Conservation (phyloP, 768 basidiomycete species). For the Kwoniella sp. region DNA sequence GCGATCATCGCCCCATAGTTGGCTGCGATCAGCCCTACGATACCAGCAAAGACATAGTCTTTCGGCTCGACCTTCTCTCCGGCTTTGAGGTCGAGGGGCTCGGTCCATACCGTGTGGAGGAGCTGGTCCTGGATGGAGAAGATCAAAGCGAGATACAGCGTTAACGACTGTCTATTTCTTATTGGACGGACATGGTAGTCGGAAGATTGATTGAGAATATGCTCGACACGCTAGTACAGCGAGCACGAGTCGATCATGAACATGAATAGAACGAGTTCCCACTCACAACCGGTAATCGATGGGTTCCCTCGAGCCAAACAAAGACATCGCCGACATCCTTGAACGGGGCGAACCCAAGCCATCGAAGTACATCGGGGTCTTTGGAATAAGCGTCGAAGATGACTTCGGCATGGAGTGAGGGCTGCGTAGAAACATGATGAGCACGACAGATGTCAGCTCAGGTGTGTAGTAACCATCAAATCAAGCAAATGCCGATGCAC, state of each 20-base stretch:
- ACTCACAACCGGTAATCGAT: conserved; percentile 22
- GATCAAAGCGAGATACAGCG: background rate
- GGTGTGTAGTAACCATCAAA: too few relatives aligned
- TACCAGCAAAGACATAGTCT: conserved; percentile 39
- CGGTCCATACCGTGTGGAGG: conserved; percentile 37
- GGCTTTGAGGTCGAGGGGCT: conserved; percentile 10
- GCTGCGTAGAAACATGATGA: conserved; percentile 15
- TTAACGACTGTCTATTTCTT: too few relatives aligned
- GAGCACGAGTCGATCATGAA: too few relatives aligned
- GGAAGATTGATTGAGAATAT: background rate
- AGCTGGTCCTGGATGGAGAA: conserved; percentile 23
- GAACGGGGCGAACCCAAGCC: conserved; percentile 24
- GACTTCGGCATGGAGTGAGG: conserved; percentile 32
- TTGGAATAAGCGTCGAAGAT: conserved; percentile 23
- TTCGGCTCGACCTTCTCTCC: conserved; percentile 22
- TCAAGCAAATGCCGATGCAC: too few relatives aligned
- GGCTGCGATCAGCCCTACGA: conserved; percentile 33
- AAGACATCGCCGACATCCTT: conserved; percentile 26
- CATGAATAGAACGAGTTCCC: too few relatives aligned
- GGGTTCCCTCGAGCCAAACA: conserved; percentile 25
- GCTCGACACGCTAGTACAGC: too few relatives aligned
- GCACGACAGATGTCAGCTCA: background rate
- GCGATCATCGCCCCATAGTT: conserved; percentile 28
- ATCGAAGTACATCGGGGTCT: conserved; percentile 30
- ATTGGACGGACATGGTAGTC: too few relatives aligned